Evolutionary conservation across 768 basidiomycete species (phyloP).

Genomic region (Lactarius hatsudake): DNA sequence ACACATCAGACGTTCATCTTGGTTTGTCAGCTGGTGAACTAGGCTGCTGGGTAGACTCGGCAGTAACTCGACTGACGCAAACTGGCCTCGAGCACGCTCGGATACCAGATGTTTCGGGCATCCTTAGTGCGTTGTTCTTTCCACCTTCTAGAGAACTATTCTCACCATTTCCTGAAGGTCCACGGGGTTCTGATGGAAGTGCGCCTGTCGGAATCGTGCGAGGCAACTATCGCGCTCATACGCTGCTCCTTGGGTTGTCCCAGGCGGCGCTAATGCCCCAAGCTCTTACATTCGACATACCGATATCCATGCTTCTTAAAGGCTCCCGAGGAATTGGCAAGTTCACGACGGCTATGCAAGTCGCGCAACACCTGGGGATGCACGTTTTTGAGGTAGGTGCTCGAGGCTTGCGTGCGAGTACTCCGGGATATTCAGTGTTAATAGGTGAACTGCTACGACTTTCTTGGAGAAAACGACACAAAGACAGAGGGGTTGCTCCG

Average conservation of each 20-base stretch:
- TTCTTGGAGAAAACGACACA: constrained; percentile 72
- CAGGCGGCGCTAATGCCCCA: constrained; percentile 56
- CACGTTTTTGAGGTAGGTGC: constrained; percentile 70
- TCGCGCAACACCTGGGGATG: constrained; percentile 64
- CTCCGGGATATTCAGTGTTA: not conserved
- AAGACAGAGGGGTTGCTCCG: constrained; percentile 73
- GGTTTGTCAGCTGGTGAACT: constrained; percentile 63
- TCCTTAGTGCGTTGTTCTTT: constrained; percentile 46
- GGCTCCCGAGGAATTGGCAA: constrained; percentile 85
- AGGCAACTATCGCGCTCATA: constrained; percentile 37
- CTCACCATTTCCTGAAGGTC: not conserved
- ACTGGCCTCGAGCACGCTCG: constrained; percentile 69
- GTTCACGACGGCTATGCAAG: constrained; percentile 54
- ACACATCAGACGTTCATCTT: constrained; percentile 46
- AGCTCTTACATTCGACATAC: constrained; percentile 58
- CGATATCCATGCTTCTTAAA: constrained; percentile 70
- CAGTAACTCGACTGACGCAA: constrained; percentile 72
- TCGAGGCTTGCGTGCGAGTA: constrained; percentile 1
- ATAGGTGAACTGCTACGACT: constrained; percentile 83
- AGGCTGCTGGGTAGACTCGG: constrained; percentile 81
- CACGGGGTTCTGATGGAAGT: not conserved
- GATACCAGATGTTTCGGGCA: constrained; percentile 52
- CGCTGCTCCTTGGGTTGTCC: constrained; percentile 53
- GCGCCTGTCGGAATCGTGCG: not conserved
- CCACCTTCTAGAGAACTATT: not conserved